These are phyloP conservation scores for Paecilomyces variotii DNA, from an alignment of 2,329 filamentous ascomycete species.

Conservation along the genomic window DNA sequence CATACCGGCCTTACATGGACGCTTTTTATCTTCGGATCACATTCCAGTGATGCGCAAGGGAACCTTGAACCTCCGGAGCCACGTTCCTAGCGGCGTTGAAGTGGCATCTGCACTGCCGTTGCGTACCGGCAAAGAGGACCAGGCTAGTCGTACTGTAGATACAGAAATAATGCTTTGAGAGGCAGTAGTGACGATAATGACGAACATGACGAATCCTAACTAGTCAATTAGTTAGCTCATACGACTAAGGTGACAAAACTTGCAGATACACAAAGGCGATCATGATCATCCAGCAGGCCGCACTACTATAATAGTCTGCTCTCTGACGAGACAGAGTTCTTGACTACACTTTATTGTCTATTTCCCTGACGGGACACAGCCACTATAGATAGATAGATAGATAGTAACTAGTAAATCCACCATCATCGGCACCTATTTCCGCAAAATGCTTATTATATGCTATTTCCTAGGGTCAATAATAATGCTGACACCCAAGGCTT, in stretches of 20 bases:
- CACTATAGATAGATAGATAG: neutral
- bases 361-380: neutral
- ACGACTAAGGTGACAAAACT: neutral
- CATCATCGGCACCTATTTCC: neutral
- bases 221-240: neutral
- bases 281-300: neutral
- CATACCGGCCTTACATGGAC: neutral
- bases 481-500: too few species aligned
- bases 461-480: neutral
- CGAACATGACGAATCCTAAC: too few species aligned
- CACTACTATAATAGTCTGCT: neutral
- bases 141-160: neutral
- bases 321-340: neutral
- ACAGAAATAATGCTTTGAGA: neutral
- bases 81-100: neutral
- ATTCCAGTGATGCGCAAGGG: neutral
- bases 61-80: neutral
- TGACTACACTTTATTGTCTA: neutral
- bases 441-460: neutral
- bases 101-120: neutral
- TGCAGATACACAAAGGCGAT: neutral
- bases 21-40: neutral
- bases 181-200: too few species aligned
- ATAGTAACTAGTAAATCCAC: neutral
- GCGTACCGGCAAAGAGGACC: neutral